These are phyloP conservation scores for Coemansia sp. DNA, from an alignment of 192 early-diverging fungal genomes.

Conservation along the genomic window DNA sequence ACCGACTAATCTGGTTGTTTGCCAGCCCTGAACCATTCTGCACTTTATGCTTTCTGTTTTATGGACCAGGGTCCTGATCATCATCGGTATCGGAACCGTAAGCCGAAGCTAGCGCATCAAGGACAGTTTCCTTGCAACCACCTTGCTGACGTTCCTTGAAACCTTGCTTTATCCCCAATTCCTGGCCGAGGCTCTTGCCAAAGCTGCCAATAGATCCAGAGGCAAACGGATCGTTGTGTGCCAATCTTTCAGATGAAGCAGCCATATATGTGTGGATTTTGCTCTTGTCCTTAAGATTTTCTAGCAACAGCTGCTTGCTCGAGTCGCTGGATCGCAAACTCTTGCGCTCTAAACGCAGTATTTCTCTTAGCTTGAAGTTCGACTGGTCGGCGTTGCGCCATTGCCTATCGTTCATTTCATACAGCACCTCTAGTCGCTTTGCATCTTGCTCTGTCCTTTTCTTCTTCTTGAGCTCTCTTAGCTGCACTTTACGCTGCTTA, in stretches of 20 bases:
- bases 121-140: not conserved
- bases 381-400: constrained; percentile 80
- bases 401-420: constrained; percentile 64
- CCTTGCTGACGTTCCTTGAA: not conserved
- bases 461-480: constrained; percentile 56
- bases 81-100: not conserved
- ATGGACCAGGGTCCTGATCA: not conserved
- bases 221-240: constrained; percentile 26
- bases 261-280: not conserved
- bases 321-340: not conserved
- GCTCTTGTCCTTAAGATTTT: not conserved
- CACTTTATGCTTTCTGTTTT: not conserved
- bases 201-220: constrained; percentile 14
- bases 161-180: constrained; percentile 16
- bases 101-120: not conserved
- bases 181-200: not conserved
- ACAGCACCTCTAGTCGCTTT: constrained; percentile 59
- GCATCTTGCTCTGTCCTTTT: constrained; percentile 4
- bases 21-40: not conserved
- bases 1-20: not conserved
- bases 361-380: constrained; percentile 69
- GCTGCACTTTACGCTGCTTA: constrained; percentile 56
- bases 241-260: not conserved
- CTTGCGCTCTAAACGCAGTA: constrained; percentile 68
- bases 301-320: not conserved